Percentiles rank a stretch among this genome's conserved stretches.
Conservation (phyloP, 2,329 filamentous ascomycete genomes). For the Eurotiales sp. region DNA sequence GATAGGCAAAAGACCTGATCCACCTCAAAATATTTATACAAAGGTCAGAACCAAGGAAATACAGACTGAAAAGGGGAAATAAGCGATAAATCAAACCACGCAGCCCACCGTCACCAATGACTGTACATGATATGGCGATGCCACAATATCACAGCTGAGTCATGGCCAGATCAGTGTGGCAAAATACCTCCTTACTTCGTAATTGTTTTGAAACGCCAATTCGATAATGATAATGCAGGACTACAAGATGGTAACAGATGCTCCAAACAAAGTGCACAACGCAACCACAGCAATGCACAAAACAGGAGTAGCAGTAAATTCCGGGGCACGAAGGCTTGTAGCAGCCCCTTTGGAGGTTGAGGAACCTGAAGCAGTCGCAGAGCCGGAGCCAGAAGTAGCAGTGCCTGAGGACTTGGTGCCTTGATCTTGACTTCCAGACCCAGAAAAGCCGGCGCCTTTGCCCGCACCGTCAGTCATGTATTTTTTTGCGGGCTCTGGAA, state of each 20-base stretch:
- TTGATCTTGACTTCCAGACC: constrained; percentile 54
- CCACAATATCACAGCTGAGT: too few species aligned
- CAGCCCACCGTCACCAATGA: constrained; percentile 6
- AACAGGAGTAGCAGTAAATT: constrained; percentile 49
- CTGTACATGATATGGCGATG: constrained; percentile 1
- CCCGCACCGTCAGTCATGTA: constrained; percentile 59
- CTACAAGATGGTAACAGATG: constrained; percentile 36
- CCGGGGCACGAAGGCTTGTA: constrained; percentile 40
- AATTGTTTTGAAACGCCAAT: not conserved
- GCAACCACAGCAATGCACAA: constrained; percentile 51
- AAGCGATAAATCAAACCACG: not conserved
- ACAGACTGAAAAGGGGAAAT: constrained; percentile 5
- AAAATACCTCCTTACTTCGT: too few species aligned
- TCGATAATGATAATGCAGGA: not conserved
- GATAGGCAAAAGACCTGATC: not conserved
- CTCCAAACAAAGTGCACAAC: constrained; percentile 53
- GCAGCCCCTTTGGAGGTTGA: constrained; percentile 39
- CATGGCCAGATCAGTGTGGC: not conserved
- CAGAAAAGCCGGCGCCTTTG: constrained; percentile 52
- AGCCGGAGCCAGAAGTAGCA: constrained; percentile 49
- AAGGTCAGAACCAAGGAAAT: not conserved
- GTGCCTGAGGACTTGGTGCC: constrained; percentile 49
- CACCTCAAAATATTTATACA: constrained; percentile 6
- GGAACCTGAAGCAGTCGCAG: constrained; percentile 26
- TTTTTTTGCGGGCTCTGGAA: constrained; percentile 53